These are phyloP conservation scores for Coemansia sp. DNA, from an alignment of 192 early-diverging fungal species.

Conservation along the genomic window DNA sequence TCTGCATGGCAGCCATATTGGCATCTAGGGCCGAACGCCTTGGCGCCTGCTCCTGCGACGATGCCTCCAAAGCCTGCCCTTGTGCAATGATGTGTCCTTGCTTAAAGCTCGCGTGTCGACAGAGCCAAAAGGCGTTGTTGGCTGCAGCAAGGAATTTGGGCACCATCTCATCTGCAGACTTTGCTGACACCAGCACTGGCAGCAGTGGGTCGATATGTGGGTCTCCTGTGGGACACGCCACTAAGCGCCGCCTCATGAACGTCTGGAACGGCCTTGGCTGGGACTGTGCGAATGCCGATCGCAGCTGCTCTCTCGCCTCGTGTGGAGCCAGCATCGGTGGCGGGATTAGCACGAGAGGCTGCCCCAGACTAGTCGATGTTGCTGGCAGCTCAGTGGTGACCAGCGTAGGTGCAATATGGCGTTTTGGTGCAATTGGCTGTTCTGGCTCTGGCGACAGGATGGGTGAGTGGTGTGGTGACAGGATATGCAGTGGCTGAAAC, in stretches of 20 bases:
- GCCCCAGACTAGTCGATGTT: background rate
- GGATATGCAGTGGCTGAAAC: background rate
- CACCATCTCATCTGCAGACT: background rate
- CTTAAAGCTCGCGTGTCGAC: conserved; percentile 8
- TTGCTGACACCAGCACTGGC: background rate
- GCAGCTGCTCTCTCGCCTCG: background rate
- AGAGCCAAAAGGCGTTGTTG: conserved; percentile 16
- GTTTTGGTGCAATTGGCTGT: background rate
- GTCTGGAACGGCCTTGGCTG: background rate
- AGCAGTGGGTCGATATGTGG: background rate
- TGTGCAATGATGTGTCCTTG: background rate
- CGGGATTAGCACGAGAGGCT: background rate
- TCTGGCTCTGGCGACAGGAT: background rate
- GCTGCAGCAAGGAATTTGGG: background rate
- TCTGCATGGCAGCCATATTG: background rate
- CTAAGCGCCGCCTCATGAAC: background rate
- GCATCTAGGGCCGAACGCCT: background rate
- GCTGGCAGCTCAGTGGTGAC: conserved; percentile 9
- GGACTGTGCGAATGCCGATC: background rate
- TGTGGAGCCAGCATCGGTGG: background rate
- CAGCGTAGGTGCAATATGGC: conserved; percentile 18
- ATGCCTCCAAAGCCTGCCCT: background rate
- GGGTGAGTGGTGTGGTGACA: background rate
- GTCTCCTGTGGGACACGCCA: background rate
- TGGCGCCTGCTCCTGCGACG: conserved; percentile 3